These are phyloP conservation scores for Lipomyces lipofer DNA, from an alignment of 805 yeast genomes.

Conservation along the genomic window DNA sequence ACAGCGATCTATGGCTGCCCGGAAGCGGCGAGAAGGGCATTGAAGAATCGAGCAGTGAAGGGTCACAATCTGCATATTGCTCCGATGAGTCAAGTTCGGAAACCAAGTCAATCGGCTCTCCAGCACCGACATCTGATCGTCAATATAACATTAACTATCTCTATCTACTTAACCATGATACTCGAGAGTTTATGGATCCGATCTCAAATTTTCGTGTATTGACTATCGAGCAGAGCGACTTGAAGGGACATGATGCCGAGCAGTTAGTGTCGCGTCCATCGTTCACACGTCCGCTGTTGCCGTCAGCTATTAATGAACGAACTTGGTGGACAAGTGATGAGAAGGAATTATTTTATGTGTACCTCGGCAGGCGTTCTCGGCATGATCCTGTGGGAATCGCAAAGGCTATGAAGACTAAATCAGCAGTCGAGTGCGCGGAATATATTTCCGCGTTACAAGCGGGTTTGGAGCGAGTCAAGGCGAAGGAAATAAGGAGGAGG, in stretches of 20 bases:
- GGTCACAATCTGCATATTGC: too few species aligned
- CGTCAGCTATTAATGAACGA: conserved; percentile 12
- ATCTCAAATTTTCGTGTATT: not conserved
- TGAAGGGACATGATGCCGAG: not conserved
- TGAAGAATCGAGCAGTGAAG: too few species aligned
- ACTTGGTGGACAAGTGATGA: conserved; percentile 24
- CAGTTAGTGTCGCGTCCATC: not conserved
- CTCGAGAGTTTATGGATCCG: conserved; percentile 22
- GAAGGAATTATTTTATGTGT: conserved; percentile 24
- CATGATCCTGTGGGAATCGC: conserved; percentile 27
- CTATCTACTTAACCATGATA: conserved; percentile 18
- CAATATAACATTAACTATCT: conserved; percentile 17
- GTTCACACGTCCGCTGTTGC: not conserved
- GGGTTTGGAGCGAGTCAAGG: conserved; percentile 6
- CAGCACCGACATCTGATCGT: not conserved
- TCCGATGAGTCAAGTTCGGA: too few species aligned
- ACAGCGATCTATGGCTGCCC: too few species aligned
- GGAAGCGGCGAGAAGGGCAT: too few species aligned
- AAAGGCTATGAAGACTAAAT: conserved; percentile 17
- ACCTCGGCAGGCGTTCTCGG: conserved; percentile 20
- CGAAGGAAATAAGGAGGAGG: conserved; percentile 15
- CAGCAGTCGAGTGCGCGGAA: conserved; percentile 24
- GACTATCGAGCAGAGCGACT: not conserved
- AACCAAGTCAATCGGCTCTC: not conserved
- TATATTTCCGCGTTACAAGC: conserved; percentile 16